Evolutionary conservation across 2,329 filamentous ascomycete genomes (phyloP), one percentile per base, ranked within the genome.

Genomic region (Aspergillus felis): DNA sequence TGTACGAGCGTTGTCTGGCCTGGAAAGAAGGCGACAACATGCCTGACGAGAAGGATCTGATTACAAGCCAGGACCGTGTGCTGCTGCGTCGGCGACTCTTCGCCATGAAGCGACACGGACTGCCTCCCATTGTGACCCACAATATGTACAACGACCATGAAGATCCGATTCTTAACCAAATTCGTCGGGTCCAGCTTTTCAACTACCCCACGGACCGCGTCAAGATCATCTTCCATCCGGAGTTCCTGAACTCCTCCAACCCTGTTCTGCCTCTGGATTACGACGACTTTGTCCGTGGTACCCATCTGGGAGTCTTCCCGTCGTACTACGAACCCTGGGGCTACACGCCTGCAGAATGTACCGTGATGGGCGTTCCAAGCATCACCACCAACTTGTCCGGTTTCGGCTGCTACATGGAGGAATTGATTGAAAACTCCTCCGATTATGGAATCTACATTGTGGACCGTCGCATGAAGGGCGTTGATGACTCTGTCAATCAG

Each of bases 251-350:
- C 81, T 95, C 93, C 1, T 88, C 91, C 55, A 97, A 97, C 78
- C 93, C 94, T 0, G 92, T 99, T 2, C 82, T 99, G 35, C 92
- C 94, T 20, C 83, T 99, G 70, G 94, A 97, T 78, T 97, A 99
- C 69, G 94, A 99, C 70, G 94, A 99, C 74, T 99, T 99, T 71
- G 94, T 99, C 48, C 91, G 94, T 55, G 94, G 94, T 63, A 97
- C 93, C 44, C 93, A 99, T 76, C 79, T 99, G 71, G 94, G 94
- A 68, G 87, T 99, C 57, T 99, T 99, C 78, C 84, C 93, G 25
- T 97, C 94, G 2, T 97, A 97, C 84, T 99, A 99, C 75, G 94
- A 99, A 79, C 94, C 94, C 8, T 99, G 94, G 94, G 94, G 94
- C 49, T 99, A 99, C 77, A 99, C 94, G 2, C 94, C 93, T 0